Conservation (phyloP, 768 basidiomycete genomes). For the Lentinula raphanica region DNA sequence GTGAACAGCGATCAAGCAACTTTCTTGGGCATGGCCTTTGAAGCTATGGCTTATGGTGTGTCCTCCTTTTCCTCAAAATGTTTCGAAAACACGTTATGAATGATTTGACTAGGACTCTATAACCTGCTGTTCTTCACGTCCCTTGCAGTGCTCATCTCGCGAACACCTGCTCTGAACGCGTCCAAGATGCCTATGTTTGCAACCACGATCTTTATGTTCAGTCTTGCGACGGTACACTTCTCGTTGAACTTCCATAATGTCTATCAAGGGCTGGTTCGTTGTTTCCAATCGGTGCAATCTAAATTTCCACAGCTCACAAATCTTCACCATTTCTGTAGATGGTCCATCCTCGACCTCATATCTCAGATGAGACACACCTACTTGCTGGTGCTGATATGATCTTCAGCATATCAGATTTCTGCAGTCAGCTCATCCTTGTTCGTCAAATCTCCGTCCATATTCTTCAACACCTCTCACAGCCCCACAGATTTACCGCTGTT, state of each 20-base stretch:
- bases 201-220: neutral
- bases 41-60: neutral
- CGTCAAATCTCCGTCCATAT: neutral
- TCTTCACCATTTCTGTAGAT: neutral
- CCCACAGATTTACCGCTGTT: constrained; percentile 31
- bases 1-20: neutral
- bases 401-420: neutral
- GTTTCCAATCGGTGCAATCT: too few species aligned
- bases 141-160: neutral
- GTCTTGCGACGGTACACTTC: neutral
- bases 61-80: neutral
- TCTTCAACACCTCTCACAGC: neutral
- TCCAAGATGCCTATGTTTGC: neutral
- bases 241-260: neutral
- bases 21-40: neutral
- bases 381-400: neutral
- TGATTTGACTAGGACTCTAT: neutral
- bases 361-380: neutral
- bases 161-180: neutral
- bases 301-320: neutral
- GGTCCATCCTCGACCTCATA: neutral
- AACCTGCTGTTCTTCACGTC: neutral
- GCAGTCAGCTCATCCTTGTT: neutral
- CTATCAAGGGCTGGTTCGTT: neutral
- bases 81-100: neutral